phyloP scores from a whole-genome alignment of 2,329 filamentous ascomycete genomes.

The Botrytis medusae region DNA sequence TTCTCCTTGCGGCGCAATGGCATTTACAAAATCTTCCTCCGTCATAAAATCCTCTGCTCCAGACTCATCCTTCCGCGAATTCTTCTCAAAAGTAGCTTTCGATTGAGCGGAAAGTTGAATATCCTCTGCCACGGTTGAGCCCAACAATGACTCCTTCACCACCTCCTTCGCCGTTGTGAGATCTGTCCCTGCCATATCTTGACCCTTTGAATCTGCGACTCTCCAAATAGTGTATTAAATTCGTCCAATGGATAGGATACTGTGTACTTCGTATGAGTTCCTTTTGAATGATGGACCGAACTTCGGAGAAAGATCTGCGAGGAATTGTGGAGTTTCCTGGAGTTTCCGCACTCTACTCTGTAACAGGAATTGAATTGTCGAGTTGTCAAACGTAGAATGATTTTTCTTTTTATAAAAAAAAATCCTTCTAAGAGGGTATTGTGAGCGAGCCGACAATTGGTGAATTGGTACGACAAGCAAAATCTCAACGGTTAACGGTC shows the following conservation, averaged over 20 bases:
- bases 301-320: constrained; percentile 12
- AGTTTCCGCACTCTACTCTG: background rate
- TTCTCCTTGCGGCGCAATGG: constrained; percentile 80
- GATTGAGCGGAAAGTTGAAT: constrained; percentile 71
- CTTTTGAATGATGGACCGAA: background rate
- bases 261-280: constrained; percentile 1
- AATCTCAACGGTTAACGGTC: background rate
- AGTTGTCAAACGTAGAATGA: background rate
- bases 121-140: constrained; percentile 49
- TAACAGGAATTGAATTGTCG: background rate
- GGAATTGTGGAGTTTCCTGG: constrained; percentile 9
- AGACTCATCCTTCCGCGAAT: constrained; percentile 73
- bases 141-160: constrained; percentile 79
- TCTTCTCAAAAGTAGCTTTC: constrained; percentile 71
- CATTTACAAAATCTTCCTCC: constrained; percentile 84
- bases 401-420: background rate
- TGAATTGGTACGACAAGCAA: background rate
- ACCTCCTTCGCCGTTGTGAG: constrained; percentile 49
- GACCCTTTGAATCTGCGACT: constrained; percentile 10
- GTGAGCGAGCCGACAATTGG: background rate
- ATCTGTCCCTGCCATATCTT: constrained; percentile 36
- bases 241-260: constrained; percentile 16
- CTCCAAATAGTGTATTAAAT: constrained; percentile 1
- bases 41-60: constrained; percentile 78
- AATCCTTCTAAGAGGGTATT: background rate